Conservation (phyloP, 208 protist genomes). For the Trypanosomatidae sp. region DNA sequence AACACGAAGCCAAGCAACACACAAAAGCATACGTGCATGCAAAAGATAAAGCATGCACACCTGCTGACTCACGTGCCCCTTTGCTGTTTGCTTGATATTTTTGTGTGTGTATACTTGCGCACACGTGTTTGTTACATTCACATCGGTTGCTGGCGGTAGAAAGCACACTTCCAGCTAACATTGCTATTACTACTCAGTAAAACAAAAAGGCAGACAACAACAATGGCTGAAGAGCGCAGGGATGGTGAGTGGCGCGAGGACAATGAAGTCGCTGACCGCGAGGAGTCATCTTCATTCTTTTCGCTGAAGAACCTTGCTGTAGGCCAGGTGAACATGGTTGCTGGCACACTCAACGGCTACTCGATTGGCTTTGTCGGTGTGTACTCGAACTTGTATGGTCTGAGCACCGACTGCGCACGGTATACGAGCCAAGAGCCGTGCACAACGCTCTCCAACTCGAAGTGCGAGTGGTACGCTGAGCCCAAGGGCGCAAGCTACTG, state of each 20-base stretch:
- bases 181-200: too few species aligned
- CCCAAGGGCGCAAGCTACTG: constrained; percentile 8
- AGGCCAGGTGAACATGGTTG: constrained; percentile 21
- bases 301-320: constrained; percentile 35
- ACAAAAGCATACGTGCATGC: too few species aligned
- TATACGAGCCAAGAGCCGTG: constrained; percentile 18
- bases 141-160: too few species aligned
- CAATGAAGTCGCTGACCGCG: constrained; percentile 4
- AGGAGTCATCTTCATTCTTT: constrained; percentile 14
- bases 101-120: too few species aligned
- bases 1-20: too few species aligned
- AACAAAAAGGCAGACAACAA: too few species aligned
- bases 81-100: too few species aligned
- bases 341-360: constrained; percentile 48
- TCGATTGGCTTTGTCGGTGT: constrained; percentile 65
- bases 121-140: too few species aligned
- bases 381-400: constrained; percentile 40
- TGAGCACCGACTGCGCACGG: constrained; percentile 35
- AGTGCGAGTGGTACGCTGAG: constrained; percentile 35
- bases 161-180: too few species aligned
- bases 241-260: too few species aligned
- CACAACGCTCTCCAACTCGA: constrained; percentile 21
- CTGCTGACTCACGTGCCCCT: too few species aligned
- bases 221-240: background rate
- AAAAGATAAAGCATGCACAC: too few species aligned